Base-by-base conservation (phyloP, 2,329 filamentous ascomycete species). In the Trichophyton schoenleinii region DNA sequence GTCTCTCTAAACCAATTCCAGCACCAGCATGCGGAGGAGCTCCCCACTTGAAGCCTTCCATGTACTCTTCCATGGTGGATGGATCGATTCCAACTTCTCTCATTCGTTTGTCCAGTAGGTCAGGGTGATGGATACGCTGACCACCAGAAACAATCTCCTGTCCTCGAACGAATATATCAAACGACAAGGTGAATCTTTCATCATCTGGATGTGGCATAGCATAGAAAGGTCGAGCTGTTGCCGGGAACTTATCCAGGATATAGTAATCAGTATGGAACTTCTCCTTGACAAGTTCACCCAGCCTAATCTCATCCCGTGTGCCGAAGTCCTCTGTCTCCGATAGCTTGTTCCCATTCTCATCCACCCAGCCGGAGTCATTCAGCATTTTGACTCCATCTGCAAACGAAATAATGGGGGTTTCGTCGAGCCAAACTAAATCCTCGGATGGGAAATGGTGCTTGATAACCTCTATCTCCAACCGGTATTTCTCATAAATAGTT, bases 101-200 rank as follows among this genome's bases (percentile, higher is more conserved):
- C 87, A 96, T 91, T 70, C 87, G 88, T 67, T 87, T 81, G 52
- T 86, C 81, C n/a, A 96, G 79, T 70, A 88, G 81, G 3, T 80
- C 76, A 0, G 88, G 82, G 64, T 94, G 86, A 71, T 96, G 88
- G 65, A 96, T 95, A 82, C 91, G 90, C 74, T 96, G 91, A 6
- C 91, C 91, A 67, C 91, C 91, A 0, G 89, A 92, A 53, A 92
- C 85, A 62, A 96, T 94, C 72, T 96, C 91, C 70, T 96, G 91
- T 0, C 91, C 91, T 34, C 91, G 87, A 49, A 96, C 82, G 76
- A 96, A 96, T 62, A 96, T 95, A 71, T 96, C 91, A 68, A 96
- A 96, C 0, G 91, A 95, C 71, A 95, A 95, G 58, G 91, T 96
- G 71, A 85, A 84, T 15, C 59, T 58, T 11, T 83, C 78, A 68